Evolutionary conservation across 257 asterid species (phyloP), one percentile per base, ranked within the genome.

Genomic region (Marsdenia floribunda): DNA sequence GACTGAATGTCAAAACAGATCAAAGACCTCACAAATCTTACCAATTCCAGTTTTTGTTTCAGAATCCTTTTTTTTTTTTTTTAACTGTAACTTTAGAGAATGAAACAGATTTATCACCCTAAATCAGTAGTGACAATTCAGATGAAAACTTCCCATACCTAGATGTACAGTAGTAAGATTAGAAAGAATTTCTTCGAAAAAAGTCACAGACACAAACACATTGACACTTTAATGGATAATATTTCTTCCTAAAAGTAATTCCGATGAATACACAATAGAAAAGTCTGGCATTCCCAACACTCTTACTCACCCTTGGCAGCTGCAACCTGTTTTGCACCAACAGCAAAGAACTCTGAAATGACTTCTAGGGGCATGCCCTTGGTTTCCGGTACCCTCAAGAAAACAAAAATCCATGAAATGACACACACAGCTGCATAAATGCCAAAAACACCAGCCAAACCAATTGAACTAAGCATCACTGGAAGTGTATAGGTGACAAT

Each of bases 311-410:
- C 53, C 85, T 87, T 84, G 9, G 76, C 75, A 21, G 79, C 74
- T n/a, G 66, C 84, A 58, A 75, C 73, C 71, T 87, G 90, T 72
- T 82, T 82, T 35, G 97, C 92, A 14, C 97, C 98, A 40, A 90
- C 93, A 52, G 97, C 90, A 8, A 92, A 92, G 86, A 92, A 90
- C 83, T 90, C 96, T 0, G 93, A 84, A 76, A 92, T 92, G 53
- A 92, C 97, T 76, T 88, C 97, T 72, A 92, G 73, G 46, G 97
- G 96, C 97, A 90, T 90, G 40, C 97, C 97, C 78, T 90, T 92
- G 0, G 97, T 92, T 70, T 89, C 96, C 0, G 93, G 96, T 33
- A 92, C 96, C 90, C 91, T 87, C 80, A 86, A 77, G 89, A 70
- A 92, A 35, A 90, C 80, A 80, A 92, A 92, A 5, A 87, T 13